A percentile compares a stretch with the other conserved stretches of the same genome.
These are phyloP conservation scores for Phialophora verrucosa DNA, from an alignment of 2,329 filamentous ascomycete species.

Conservation along the genomic window DNA sequence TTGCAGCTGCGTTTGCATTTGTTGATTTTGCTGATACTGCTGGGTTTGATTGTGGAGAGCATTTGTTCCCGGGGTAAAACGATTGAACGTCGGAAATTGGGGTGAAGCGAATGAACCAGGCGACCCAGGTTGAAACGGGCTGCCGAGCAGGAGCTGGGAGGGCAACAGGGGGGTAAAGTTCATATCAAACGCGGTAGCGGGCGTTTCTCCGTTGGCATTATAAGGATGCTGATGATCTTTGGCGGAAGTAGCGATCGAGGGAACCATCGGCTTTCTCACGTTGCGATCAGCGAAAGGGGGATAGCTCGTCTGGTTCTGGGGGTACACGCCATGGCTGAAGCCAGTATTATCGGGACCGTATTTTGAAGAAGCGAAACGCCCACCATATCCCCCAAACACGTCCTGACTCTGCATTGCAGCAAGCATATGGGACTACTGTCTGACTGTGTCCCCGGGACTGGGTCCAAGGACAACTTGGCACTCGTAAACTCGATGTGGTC, in stretches of 20 bases:
- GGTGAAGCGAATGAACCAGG: slow-evolving; percentile 87
- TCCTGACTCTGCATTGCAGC: slow-evolving; percentile 82
- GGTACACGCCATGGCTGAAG: slow-evolving; percentile 91
- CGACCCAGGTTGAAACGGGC: slow-evolving; percentile 94
- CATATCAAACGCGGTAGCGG: slow-evolving; percentile 92
- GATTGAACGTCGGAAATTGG: slow-evolving; percentile 84
- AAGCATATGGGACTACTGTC: slow-evolving; percentile 52
- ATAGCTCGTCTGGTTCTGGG: slow-evolving; percentile 74
- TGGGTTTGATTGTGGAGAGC: slow-evolving; percentile 61
- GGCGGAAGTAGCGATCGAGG: slow-evolving; percentile 86
- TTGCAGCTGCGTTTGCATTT: slow-evolving; percentile 57
- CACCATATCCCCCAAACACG: slow-evolving; percentile 50
- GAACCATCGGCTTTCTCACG: slow-evolving; percentile 80
- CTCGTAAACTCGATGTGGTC: slow-evolving; percentile 3
- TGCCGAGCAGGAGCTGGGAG: slow-evolving; percentile 91
- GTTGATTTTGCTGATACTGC: slow-evolving; percentile 60
- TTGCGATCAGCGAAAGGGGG: slow-evolving; percentile 86
- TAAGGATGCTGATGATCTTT: slow-evolving; percentile 61
- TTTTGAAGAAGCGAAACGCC: slow-evolving; percentile 57
- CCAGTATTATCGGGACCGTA: slow-evolving; percentile 75
- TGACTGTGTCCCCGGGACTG: slow-evolving; percentile 29
- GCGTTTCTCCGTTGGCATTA: slow-evolving; percentile 74
- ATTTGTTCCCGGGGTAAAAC: slow-evolving; percentile 69
- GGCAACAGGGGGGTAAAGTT: slow-evolving; percentile 96
- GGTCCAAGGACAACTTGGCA: slow-evolving; percentile 32